A percentile compares a stretch with the other conserved stretches of the same genome.
These are phyloP conservation scores for Plasmodium malariae DNA, from an alignment of 169 alveolate genomes.

Conservation along the genomic window DNA sequence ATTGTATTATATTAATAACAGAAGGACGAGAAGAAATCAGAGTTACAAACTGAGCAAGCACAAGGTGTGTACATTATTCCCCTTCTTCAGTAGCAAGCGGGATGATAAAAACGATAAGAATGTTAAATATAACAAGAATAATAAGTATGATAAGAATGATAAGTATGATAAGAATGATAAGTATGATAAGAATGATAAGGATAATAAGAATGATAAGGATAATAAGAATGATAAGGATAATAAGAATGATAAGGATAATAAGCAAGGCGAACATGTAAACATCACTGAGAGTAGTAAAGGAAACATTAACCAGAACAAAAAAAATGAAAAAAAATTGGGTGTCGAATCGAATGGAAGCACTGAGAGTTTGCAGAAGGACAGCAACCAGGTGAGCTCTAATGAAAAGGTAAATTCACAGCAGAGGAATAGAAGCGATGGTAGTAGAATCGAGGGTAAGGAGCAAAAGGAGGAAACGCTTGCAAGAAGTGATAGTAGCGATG, in stretches of 20 bases:
- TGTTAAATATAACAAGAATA: background rate
- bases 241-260: background rate
- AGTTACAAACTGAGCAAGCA: background rate
- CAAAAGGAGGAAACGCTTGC: background rate
- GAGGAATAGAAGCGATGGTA: background rate
- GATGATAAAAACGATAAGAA: slow-evolving; percentile 5
- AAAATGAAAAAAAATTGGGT: too few relatives aligned
- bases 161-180: background rate
- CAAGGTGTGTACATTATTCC: background rate
- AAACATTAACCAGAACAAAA: too few relatives aligned
- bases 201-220: background rate
- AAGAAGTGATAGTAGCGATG: too few relatives aligned
- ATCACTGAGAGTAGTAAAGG: too few relatives aligned
- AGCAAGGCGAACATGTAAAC: too few relatives aligned
- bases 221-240: background rate
- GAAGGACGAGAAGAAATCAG: background rate
- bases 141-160: background rate
- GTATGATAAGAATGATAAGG: background rate
- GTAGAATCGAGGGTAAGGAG: background rate
- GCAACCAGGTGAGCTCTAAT: too few relatives aligned
- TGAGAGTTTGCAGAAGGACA: background rate
- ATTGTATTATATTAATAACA: slow-evolving; percentile 8
- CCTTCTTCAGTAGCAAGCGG: background rate
- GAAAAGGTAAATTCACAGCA: background rate
- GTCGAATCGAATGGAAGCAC: background rate